Percentiles rank a stretch among this genome's conserved stretches.
These are phyloP conservation scores for Hypoxylon sp. DNA, from an alignment of 2,329 filamentous ascomycete species.

Conservation along the genomic window DNA sequence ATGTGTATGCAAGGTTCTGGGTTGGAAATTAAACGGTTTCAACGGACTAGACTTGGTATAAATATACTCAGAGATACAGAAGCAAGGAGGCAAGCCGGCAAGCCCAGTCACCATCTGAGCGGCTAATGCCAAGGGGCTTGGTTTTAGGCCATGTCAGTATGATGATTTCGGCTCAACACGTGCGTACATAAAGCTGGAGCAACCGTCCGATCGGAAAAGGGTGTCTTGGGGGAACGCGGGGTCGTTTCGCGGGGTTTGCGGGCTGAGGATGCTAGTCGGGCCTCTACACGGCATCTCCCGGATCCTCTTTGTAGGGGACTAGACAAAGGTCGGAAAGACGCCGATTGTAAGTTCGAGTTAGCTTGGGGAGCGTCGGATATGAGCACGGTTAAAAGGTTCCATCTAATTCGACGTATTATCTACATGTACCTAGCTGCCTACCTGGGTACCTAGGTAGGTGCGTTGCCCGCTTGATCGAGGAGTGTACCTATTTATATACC, in stretches of 20 bases:
- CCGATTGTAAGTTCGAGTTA: conserved; percentile 16
- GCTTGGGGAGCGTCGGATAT: conserved; percentile 27
- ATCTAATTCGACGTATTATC: not conserved
- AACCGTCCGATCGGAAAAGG: conserved; percentile 28
- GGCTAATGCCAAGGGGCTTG: conserved; percentile 4
- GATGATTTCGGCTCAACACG: conserved; percentile 22
- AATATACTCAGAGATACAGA: conserved; percentile 22
- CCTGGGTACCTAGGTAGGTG: not conserved
- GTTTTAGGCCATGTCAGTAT: conserved; percentile 23
- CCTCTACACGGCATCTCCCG: conserved; percentile 26
- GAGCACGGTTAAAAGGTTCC: conserved; percentile 19
- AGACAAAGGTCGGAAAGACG: conserved; percentile 21
- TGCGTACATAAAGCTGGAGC: conserved; percentile 1
- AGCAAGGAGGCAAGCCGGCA: not conserved
- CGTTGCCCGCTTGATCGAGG: not conserved
- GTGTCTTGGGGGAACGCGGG: conserved; percentile 25
- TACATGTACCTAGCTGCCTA: not conserved
- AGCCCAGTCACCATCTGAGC: conserved; percentile 3
- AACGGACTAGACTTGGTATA: conserved; percentile 11
- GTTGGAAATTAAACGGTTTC: not conserved
- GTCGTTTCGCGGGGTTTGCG: conserved; percentile 32
- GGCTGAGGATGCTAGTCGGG: conserved; percentile 21
- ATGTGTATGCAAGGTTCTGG: conserved; percentile 8
- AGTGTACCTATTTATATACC: not conserved
- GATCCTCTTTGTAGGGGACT: conserved; percentile 16